Evolutionary conservation across 1,139 yeast species (phyloP), one percentile per base, ranked within the genome.

Genomic region (Hemisphaericaspora lyxosophila): DNA sequence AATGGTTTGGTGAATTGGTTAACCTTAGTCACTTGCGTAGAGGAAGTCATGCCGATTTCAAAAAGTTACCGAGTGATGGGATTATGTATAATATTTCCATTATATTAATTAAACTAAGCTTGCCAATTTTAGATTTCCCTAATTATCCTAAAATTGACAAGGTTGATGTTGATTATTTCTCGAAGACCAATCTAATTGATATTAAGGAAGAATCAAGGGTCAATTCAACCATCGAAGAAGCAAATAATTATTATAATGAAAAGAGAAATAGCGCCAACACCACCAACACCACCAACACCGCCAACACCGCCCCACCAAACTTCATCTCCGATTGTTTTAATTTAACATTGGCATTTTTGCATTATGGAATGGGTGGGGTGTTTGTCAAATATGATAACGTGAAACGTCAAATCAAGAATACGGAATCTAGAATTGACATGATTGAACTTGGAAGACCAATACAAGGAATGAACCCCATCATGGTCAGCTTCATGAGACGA

Each of bases 251-350:
- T 52, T 78, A 73, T 49, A 42, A 56, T 4, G 56, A 57, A 11
- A 46, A 56, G 55, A 31, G 8, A 25, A 28, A 56, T 4, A 55
- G 52, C 2, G 20, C 14, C 3, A 9, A 14, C 3, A 16, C 33
- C 7, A 17, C 33, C 17, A 64, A 59, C 2, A 54, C 61, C 23
- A 20, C 38, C 13, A 9, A 14, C 3, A 16, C 33, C 7, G 19
- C 33, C 17, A 64, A 59, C 2, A 54, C 61, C 23, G 18, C 38
- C 13, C 29, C 47, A 12, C 67, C 87, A 5, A 92, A 92, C 52
- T 92, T 92, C 57, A 85, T 94, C 13, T 82, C 96, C 4, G 92
- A 90, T 50, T 84, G 95, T 51, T 94, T 89, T 60, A 92, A 75
- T 55, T 61, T 92, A 42, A 80, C 94, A 7, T 67, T 85, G 36